phyloP scores from a whole-genome alignment of 345 rosid species.

The Zanthoxylum bungeanum region DNA sequence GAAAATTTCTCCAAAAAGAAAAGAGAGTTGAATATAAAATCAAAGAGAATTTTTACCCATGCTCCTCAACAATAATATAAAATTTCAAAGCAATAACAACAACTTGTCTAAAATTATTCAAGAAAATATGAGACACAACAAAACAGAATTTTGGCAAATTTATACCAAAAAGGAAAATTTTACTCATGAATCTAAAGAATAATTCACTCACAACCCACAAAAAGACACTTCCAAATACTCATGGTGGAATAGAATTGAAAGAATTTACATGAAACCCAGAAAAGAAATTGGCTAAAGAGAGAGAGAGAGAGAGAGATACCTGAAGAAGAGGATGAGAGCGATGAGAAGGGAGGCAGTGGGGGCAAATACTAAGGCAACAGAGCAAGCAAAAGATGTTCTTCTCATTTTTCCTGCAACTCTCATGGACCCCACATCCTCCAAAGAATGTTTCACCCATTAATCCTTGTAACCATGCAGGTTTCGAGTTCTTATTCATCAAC shows the following conservation, averaged over 20 bases:
- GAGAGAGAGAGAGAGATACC: slow-evolving; percentile 29
- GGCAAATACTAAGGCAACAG: slow-evolving; percentile 86
- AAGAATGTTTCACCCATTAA: slow-evolving; percentile 76
- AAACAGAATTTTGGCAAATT: background rate
- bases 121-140: background rate
- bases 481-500: slow-evolving; percentile 25
- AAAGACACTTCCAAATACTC: too few relatives aligned
- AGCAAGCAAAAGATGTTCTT: slow-evolving; percentile 89
- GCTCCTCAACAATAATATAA: background rate
- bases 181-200: background rate
- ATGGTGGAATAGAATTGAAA: background rate
- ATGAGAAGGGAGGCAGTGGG: slow-evolving; percentile 93
- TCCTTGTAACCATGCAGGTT: slow-evolving; percentile 91
- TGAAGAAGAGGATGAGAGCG: slow-evolving; percentile 89
- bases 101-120: too few relatives aligned
- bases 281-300: background rate
- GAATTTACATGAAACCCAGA: background rate
- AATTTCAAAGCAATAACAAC: background rate
- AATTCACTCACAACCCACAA: background rate
- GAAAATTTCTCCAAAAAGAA: background rate
- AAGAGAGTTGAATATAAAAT: background rate
- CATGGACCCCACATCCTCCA: slow-evolving; percentile 67
- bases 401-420: slow-evolving; percentile 78
- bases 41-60: background rate
- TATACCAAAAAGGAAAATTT: background rate